phyloP scores from a whole-genome alignment of 2,329 filamentous ascomycete species.

The Teratosphaeria gauchensis region DNA sequence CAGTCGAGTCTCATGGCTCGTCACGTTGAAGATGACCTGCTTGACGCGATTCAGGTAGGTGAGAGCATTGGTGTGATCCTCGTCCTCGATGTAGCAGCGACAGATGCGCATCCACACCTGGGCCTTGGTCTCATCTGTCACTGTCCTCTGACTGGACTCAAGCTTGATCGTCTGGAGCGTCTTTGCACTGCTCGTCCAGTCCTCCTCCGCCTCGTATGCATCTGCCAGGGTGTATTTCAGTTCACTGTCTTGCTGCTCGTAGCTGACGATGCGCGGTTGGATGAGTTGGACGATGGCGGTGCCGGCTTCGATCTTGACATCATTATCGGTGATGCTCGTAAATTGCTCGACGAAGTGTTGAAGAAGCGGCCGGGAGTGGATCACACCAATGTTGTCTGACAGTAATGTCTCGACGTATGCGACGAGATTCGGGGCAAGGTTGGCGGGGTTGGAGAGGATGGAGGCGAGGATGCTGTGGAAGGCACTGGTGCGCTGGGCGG shows the following conservation, averaged over 20 bases:
- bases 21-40: conserved; percentile 73
- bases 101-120: conserved; percentile 88
- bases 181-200: conserved; percentile 69
- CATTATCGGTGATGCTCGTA: conserved; percentile 48
- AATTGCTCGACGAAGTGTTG: conserved; percentile 57
- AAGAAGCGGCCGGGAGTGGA: conserved; percentile 64
- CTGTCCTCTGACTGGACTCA: conserved; percentile 76
- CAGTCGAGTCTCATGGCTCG: conserved; percentile 63
- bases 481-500: conserved; percentile 31
- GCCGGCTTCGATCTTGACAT: conserved; percentile 65
- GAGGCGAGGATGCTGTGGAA: conserved; percentile 50
- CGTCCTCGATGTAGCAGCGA: conserved; percentile 85
- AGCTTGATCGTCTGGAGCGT: conserved; percentile 75
- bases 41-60: conserved; percentile 90
- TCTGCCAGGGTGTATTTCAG: conserved; percentile 74
- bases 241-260: conserved; percentile 73
- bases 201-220: conserved; percentile 72
- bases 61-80: conserved; percentile 78
- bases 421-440: conserved; percentile 53
- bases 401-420: conserved; percentile 57
- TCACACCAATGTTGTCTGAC: conserved; percentile 60
- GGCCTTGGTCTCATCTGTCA: conserved; percentile 73
- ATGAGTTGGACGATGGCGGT: conserved; percentile 60
- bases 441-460: conserved; percentile 39
- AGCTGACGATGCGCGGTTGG: conserved; percentile 57